These are phyloP conservation scores for Ophiocordyceps camponoti-floridani DNA, from an alignment of 2,329 filamentous ascomycete species.

Conservation along the genomic window DNA sequence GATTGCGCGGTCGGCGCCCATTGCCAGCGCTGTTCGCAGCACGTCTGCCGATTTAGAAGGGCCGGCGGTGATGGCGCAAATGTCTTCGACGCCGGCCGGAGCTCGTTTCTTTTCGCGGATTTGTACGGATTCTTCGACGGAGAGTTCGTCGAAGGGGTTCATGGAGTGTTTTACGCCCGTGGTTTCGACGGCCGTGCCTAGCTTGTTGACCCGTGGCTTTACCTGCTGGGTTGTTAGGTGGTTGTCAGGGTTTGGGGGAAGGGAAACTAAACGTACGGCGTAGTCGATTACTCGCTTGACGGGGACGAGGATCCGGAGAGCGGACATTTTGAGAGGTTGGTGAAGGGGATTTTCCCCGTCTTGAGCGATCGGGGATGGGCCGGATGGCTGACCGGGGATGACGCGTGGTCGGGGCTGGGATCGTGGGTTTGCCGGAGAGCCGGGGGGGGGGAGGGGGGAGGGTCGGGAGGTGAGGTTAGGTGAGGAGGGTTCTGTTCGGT, in stretches of 20 bases:
- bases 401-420: too few relatives aligned
- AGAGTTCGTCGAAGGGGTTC: conserved; percentile 98
- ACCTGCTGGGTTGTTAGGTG: conserved; percentile 23
- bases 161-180: conserved; percentile 91
- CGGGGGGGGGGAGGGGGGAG: too few relatives aligned
- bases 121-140: conserved; percentile 86
- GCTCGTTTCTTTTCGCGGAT: conserved; percentile 73
- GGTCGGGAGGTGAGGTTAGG: too few relatives aligned
- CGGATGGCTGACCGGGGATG: too few relatives aligned
- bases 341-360: too few relatives aligned
- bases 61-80: conserved; percentile 76
- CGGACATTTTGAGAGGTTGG: conserved; percentile 28
- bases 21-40: conserved; percentile 92
- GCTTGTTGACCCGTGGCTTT: conserved; percentile 52
- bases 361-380: too few relatives aligned
- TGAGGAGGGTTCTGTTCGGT: too few relatives aligned
- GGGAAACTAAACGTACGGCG: conserved; percentile 37
- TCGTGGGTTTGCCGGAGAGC: too few relatives aligned
- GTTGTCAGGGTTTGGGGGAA: background rate
- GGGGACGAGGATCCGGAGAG: conserved; percentile 60
- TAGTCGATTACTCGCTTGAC: conserved; percentile 78
- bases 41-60: conserved; percentile 77
- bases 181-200: conserved; percentile 77
- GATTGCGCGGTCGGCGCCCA: conserved; percentile 87
- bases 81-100: conserved; percentile 67